These are phyloP conservation scores for Physcomitrellopsis africana DNA, from an alignment of 225 moss, liverwort and hornwort genomes.

Conservation along the genomic window DNA sequence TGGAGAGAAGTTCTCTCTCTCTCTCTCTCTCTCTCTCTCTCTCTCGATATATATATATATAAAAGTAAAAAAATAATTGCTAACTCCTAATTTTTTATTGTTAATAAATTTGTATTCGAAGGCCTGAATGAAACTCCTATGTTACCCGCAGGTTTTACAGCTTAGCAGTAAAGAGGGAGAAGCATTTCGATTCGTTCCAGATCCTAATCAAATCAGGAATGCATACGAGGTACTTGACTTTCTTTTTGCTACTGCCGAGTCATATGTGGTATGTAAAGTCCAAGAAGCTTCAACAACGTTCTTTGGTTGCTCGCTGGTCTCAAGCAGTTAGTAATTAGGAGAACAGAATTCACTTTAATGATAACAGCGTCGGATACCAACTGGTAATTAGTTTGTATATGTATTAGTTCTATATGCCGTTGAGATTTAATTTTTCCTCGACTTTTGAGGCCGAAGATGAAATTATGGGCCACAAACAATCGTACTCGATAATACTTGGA, in stretches of 20 bases:
- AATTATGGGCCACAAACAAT: no score
- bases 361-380: background rate
- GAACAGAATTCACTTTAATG: background rate
- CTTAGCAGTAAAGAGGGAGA: slow-evolving; percentile 68
- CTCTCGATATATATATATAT: no score
- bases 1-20: background rate
- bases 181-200: slow-evolving; percentile 69
- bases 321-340: background rate
- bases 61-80: no score
- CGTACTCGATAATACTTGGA: no score
- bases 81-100: no score
- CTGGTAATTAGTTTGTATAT: no score
- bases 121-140: background rate
- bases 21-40: no score
- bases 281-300: background rate
- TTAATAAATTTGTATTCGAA: background rate
- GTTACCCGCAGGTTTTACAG: slow-evolving; percentile 61
- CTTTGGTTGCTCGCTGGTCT: background rate
- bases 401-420: no score
- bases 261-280: slow-evolving; percentile 5
- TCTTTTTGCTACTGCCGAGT: background rate
- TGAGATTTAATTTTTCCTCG: no score
- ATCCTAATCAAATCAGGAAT: slow-evolving; percentile 76
- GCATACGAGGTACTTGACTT: slow-evolving; percentile 57
- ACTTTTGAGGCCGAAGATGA: no score